Base-by-base conservation (phyloP, 2,329 filamentous ascomycete genomes). In the Trichoderma citrinoviride region DNA sequence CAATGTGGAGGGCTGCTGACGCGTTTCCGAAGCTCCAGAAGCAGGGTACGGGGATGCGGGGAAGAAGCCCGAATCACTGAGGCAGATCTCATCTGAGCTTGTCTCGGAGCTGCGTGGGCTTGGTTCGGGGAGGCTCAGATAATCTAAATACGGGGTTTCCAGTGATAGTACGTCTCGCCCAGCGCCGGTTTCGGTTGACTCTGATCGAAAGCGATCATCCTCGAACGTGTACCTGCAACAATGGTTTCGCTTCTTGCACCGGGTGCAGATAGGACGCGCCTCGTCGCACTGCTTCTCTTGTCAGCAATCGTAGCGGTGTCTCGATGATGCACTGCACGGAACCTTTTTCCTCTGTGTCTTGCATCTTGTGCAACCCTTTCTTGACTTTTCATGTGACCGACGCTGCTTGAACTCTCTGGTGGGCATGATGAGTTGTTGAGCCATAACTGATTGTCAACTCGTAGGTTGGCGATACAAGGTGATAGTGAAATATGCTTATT, bases 221-320 rank as follows among this genome's bases (percentile, higher is more conserved):
- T 44, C 33, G 21, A 52, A n/a, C 5, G 37, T 44, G 5, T 61
- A 61, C 33, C 17, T 47, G 25, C 58, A 61, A n/a, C 49, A 52
- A 19, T 61, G 58, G 21, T 61, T 61, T n/a, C 58, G 58, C 47
- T 61, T 61, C 47, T 61, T 25, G 47, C 58, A 61, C 5, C 58
- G 58, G 23, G 58, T 43, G 17, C 58, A 61, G 37, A 17, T 12
- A 21, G 58, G 58, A 12, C 27, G 47, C 8, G 27, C 46, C 23
- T 61, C 58, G 15, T 61, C 58, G 47, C 58, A 61, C 58, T 61
- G 23, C 17, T 44, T 33, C 1, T n/a, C 12, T 14, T 52, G 47
- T 61, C 25, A 61, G 37, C 33, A 27, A 44, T 10, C 4, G n/a
- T 33, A 41, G 27, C 19, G 17, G 46, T 6, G 7, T 53, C 23